Base-by-base conservation (phyloP, 495 filamentous ascomycete genomes). In the Beverwykella pulmonaria region DNA sequence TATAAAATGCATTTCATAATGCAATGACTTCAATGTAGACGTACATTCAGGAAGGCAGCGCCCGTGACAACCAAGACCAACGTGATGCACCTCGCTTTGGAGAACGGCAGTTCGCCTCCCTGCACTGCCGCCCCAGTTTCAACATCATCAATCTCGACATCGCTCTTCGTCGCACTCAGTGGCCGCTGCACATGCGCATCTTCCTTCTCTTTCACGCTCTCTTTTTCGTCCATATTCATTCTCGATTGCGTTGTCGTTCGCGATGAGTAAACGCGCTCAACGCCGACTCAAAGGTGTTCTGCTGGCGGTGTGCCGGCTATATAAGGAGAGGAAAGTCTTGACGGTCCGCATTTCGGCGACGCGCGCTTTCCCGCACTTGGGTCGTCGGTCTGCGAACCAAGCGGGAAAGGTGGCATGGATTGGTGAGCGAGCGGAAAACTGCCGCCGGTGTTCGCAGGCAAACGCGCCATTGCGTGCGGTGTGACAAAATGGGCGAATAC, bases 21-120 rank as follows among this genome's bases (percentile, higher is more conserved):
- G 39, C 15, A 44, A 44, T n/a, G 9, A 53, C n/a, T n/a, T n/a
- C n/a, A 53, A 2, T 15, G n/a, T 25, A 25, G 1, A 61, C 69
- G 1, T 52, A 68, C 69, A 61, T 71, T 71, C 22, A 71, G 48
- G 17, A 71, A 64, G 3, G 69, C 65, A 17, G 70, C 70, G 19
- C 66, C 57, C 17, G 70, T 70, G 41, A 72, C 67, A n/a, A 63
- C 70, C 23, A 63, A n/a, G 3, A 72, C 70, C 29, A 72, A 53
- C 7, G 67, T 59, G 25, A 72, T 69, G 30, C 67, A 62, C 34
- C 69, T 56, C 23, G 65, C 65, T 20, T 63, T 72, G 8, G 69
- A 72, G 29, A 67, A 63, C 49, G 65, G 63, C 49, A 67, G 48
- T 22, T 32, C 23, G 30, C 29, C 56, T 2, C 19, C 54, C 23